These are phyloP conservation scores for Osmanthus fragrans DNA, from an alignment of 257 asterid genomes.

Conservation along the genomic window DNA sequence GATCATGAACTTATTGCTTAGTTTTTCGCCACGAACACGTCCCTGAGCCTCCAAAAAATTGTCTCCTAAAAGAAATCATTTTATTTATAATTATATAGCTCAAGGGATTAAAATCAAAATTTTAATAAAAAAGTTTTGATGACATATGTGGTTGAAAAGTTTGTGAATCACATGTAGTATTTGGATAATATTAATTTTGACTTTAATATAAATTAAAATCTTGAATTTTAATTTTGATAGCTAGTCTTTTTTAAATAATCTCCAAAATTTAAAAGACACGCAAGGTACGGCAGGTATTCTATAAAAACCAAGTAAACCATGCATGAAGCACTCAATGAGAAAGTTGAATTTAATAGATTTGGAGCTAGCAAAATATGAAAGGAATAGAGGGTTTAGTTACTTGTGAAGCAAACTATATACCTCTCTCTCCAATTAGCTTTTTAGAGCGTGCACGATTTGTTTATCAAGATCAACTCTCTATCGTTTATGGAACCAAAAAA, in stretches of 20 bases:
- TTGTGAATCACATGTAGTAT: too few relatives aligned
- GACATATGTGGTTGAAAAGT: too few relatives aligned
- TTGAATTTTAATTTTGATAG: neutral
- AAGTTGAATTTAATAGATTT: neutral
- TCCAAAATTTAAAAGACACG: neutral
- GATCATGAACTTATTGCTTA: too few relatives aligned
- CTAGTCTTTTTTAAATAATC: neutral
- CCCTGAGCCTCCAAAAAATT: too few relatives aligned
- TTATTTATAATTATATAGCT: too few relatives aligned
- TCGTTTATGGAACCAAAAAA: slow-evolving; percentile 20
- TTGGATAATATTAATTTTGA: too few relatives aligned
- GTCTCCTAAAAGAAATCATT: too few relatives aligned
- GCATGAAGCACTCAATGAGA: neutral
- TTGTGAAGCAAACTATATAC: neutral
- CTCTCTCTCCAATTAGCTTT: slow-evolving; percentile 35
- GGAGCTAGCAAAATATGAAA: neutral
- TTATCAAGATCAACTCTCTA: slow-evolving; percentile 28
- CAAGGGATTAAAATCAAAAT: too few relatives aligned
- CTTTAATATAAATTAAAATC: too few relatives aligned
- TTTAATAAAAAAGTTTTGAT: too few relatives aligned
- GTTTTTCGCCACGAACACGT: too few relatives aligned
- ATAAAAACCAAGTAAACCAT: neutral
- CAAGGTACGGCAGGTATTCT: neutral
- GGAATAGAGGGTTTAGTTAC: neutral
- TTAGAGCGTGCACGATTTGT: slow-evolving; percentile 37